Percentiles rank a stretch among this genome's conserved stretches.
phyloP scores from a whole-genome alignment of 2,329 filamentous ascomycete genomes.

The Zalaria sp. region DNA sequence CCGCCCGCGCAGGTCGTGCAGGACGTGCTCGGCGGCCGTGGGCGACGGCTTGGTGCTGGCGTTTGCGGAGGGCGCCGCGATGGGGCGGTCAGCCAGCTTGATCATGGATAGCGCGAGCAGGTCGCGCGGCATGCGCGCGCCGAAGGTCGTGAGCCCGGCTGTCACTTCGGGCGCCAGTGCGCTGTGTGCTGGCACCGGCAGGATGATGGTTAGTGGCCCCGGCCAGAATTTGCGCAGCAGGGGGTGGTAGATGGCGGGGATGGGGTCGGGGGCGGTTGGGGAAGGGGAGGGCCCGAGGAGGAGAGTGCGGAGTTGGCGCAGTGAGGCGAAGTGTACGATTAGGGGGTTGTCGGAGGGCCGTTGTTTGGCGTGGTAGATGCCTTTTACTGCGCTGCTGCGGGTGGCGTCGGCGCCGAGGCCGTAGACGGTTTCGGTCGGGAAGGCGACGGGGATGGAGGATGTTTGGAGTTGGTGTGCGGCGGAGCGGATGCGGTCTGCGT shows the following conservation, averaged over 20 bases:
- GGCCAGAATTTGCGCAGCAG: slow-evolving; percentile 85
- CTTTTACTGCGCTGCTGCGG: slow-evolving; percentile 63
- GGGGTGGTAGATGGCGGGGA: slow-evolving; percentile 64
- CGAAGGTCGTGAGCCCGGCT: slow-evolving; percentile 71
- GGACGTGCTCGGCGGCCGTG: slow-evolving; percentile 78
- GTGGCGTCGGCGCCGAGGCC: slow-evolving; percentile 94
- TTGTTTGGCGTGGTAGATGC: slow-evolving; percentile 88
- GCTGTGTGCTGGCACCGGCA: slow-evolving; percentile 59
- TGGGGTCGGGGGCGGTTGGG: slow-evolving; percentile 22
- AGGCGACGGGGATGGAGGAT: slow-evolving; percentile 68
- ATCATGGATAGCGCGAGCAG: slow-evolving; percentile 82
- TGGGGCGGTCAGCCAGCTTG: slow-evolving; percentile 57
- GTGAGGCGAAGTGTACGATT: slow-evolving; percentile 78
- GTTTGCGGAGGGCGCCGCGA: slow-evolving; percentile 89
- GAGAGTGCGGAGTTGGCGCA: slow-evolving; percentile 57
- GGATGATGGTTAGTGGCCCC: slow-evolving; percentile 78
- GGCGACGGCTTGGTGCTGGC: slow-evolving; percentile 87
- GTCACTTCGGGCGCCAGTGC: slow-evolving; percentile 83
- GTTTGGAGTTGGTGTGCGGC: slow-evolving; percentile 53
- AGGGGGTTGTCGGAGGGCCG: slow-evolving; percentile 88
- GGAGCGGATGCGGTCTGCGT: slow-evolving; percentile 40
- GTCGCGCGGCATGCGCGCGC: slow-evolving; percentile 76
- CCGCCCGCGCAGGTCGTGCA: slow-evolving; percentile 66
- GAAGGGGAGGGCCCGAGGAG: slow-evolving; percentile 25
- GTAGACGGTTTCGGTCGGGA: slow-evolving; percentile 96